A percentile compares a stretch with the other conserved stretches of the same genome.
These are phyloP conservation scores for Cyclostephanos tholiformis DNA, from an alignment of 108 stramenopile species.

Conservation along the genomic window DNA sequence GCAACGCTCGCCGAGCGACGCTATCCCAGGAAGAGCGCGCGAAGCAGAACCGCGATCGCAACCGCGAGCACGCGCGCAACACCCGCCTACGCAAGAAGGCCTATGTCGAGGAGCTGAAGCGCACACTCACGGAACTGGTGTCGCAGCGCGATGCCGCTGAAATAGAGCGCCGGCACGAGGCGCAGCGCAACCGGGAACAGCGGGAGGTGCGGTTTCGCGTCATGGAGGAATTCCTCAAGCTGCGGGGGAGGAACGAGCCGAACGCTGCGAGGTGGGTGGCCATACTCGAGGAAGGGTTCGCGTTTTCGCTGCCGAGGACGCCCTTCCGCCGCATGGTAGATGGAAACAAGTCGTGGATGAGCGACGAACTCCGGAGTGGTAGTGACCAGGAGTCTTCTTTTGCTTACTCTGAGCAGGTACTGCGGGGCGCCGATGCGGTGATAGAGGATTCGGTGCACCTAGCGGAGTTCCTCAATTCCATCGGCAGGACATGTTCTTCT, in stretches of 20 bases:
- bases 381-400: not conserved
- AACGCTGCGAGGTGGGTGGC: slow-evolving; percentile 80
- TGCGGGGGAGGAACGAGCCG: slow-evolving; percentile 71
- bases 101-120: slow-evolving; percentile 92
- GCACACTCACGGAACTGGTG: slow-evolving; percentile 82
- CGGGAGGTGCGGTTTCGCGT: slow-evolving; percentile 85
- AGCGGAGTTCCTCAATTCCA: slow-evolving; percentile 59
- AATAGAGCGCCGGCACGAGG: slow-evolving; percentile 61
- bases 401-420: slow-evolving; percentile 57
- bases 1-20: slow-evolving; percentile 68
- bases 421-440: slow-evolving; percentile 62
- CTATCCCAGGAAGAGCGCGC: slow-evolving; percentile 88
- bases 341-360: slow-evolving; percentile 15
- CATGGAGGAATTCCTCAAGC: slow-evolving; percentile 84
- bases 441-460: slow-evolving; percentile 70
- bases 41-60: slow-evolving; percentile 91
- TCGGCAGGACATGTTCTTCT: slow-evolving; percentile 24
- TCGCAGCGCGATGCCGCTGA: slow-evolving; percentile 77
- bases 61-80: slow-evolving; percentile 92
- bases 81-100: slow-evolving; percentile 93
- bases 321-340: slow-evolving; percentile 66
- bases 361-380: slow-evolving; percentile 6
- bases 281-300: slow-evolving; percentile 81
- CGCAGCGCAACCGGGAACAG: slow-evolving; percentile 76
- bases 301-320: slow-evolving; percentile 71